phyloP scores from a whole-genome alignment of 1,139 yeast species.

The Pichia sp. region DNA sequence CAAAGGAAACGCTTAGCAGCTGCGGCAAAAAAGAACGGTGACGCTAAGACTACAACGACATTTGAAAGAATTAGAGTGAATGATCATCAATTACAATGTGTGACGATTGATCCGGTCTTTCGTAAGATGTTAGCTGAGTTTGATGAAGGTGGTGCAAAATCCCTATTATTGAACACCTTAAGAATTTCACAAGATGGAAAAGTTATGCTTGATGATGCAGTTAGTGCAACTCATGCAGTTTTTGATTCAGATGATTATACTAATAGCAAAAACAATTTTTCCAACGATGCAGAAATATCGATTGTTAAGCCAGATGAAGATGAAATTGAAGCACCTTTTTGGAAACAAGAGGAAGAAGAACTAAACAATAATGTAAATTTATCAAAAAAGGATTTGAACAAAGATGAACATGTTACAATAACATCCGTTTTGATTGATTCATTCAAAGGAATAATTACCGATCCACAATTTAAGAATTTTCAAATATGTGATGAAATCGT shows the following conservation, averaged over 20 bases:
- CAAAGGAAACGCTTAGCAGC: background rate
- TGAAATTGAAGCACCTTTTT: background rate
- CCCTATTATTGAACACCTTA: slow-evolving; percentile 68
- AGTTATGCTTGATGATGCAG: slow-evolving; percentile 28
- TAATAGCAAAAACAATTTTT: background rate
- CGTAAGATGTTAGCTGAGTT: slow-evolving; percentile 86
- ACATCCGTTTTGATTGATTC: background rate
- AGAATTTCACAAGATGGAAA: slow-evolving; percentile 51
- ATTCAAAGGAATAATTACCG: background rate
- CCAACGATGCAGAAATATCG: slow-evolving; percentile 4
- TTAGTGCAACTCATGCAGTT: slow-evolving; percentile 1
- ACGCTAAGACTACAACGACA: slow-evolving; percentile 1
- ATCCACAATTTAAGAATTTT: background rate
- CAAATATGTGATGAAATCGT: slow-evolving; percentile 7
- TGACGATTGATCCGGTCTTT: slow-evolving; percentile 63
- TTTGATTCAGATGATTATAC: slow-evolving; percentile 13
- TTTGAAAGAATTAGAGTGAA: slow-evolving; percentile 4
- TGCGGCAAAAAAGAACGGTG: slow-evolving; percentile 1
- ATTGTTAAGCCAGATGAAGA: slow-evolving; percentile 1
- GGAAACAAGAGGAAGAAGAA: background rate
- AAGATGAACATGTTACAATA: background rate
- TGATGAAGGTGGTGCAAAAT: slow-evolving; percentile 93
- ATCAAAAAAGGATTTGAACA: no score
- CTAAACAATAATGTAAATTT: background rate
- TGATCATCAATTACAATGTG: slow-evolving; percentile 10